Evolutionary conservation across 495 filamentous ascomycete species (phyloP), one percentile per base, ranked within the genome.

Genomic region (Sabuloglossum arenarium): DNA sequence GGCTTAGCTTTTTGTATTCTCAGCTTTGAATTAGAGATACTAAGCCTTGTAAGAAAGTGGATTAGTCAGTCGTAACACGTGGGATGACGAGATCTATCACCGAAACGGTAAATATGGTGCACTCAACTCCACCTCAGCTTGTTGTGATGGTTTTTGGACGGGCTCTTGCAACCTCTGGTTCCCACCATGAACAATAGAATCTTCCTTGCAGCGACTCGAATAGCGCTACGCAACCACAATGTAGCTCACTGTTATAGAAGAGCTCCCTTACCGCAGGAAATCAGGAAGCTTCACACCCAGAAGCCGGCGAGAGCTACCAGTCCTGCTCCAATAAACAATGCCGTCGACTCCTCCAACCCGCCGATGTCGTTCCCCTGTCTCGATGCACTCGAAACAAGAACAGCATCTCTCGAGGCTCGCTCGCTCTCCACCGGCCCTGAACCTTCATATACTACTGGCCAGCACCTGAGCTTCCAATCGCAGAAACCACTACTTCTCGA

Each of bases 331-430:
- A 43, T 43, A n/a, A n/a, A 43, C 16, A 19, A 16, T 23, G 1
- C n/a, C 16, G 25, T 29, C n/a, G 47, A 51, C 23, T 55, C 79
- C 1, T 86, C 88, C 19, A 98, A 97, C 63, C 88, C 91, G 1
- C 85, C 88, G 49, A 82, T 98, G 70, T 79, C 84, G 19, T 99
- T 99, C 62, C 91, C 91, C 4, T 99, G 91, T 64, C 82, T 99
- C 11, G 91, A 99, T 65, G 86, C 83, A 11, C 79, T 89, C 56
- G 91, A 99, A 63, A 79, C 80, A 1, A 81, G 82, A 62, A 85
- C 87, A 16, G 86, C 86, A 8, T 80, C 73, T n/a, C 79, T 94
- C 43, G 79, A 80, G 59, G 77, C 79, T 30, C 73, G 79, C 50
- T 86, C 87, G 1, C 73, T 84, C 12, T 74, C 75, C 34, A 77